phyloP scores from a whole-genome alignment of 2,329 filamentous ascomycete genomes.

The Colletotrichum sp. region DNA sequence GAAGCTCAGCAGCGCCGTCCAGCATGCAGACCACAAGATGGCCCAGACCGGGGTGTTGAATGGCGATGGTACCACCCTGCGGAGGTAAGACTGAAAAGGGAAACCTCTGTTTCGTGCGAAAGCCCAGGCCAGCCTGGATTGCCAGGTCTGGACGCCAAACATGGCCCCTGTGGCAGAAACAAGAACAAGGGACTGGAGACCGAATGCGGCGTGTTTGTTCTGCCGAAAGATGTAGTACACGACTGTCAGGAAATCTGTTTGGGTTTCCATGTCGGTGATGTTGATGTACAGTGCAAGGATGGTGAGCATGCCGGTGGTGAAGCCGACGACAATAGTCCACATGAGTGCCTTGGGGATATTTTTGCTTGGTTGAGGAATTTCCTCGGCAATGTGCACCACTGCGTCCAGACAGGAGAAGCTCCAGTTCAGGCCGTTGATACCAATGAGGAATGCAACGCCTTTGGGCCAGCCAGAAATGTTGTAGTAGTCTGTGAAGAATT shows the following conservation, averaged over 20 bases:
- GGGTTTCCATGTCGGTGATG: constrained; percentile 26
- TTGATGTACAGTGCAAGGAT: constrained; percentile 24
- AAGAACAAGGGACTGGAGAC: constrained; percentile 25
- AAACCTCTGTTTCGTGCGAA: constrained; percentile 29
- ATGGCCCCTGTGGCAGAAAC: constrained; percentile 25
- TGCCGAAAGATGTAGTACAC: constrained; percentile 25
- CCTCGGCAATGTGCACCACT: constrained; percentile 29
- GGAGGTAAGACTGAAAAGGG: constrained; percentile 25
- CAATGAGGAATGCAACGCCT: constrained; percentile 31
- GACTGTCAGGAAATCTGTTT: constrained; percentile 24
- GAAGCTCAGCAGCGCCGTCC: constrained; percentile 27
- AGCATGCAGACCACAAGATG: constrained; percentile 24
- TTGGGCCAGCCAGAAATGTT: constrained; percentile 29
- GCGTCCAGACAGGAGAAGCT: constrained; percentile 33
- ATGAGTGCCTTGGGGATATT: constrained; percentile 28
- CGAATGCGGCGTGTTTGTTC: constrained; percentile 26
- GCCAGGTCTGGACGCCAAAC: constrained; percentile 31
- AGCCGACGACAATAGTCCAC: constrained; percentile 26
- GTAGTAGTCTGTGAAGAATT: constrained; percentile 24
- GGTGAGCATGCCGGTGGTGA: constrained; percentile 23
- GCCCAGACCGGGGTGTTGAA: constrained; percentile 29
- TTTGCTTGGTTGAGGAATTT: constrained; percentile 27
- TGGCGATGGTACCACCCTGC: constrained; percentile 24
- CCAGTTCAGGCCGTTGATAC: constrained; percentile 32
- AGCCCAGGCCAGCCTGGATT: constrained; percentile 31